These are phyloP conservation scores for Arthonia radiata DNA, from an alignment of 495 filamentous ascomycete genomes.

Conservation along the genomic window DNA sequence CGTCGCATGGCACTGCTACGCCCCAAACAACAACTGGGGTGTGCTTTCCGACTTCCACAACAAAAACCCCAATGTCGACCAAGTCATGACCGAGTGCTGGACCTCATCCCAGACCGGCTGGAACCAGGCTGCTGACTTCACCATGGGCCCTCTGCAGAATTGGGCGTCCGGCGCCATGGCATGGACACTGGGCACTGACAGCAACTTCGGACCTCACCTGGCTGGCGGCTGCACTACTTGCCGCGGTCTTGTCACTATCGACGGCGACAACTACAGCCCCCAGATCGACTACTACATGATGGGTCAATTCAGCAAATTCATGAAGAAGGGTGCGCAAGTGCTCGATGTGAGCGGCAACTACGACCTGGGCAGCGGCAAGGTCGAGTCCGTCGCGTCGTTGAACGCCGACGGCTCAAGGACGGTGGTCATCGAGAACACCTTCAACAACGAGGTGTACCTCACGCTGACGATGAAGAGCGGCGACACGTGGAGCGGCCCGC, in stretches of 20 bases:
- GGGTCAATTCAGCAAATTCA: slow-evolving; percentile 31
- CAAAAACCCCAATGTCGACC: slow-evolving; percentile 16
- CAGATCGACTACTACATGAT: slow-evolving; percentile 30
- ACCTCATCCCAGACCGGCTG: slow-evolving; percentile 19
- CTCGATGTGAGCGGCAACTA: slow-evolving; percentile 22
- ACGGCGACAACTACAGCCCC: slow-evolving; percentile 16
- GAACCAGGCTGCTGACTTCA: slow-evolving; percentile 26
- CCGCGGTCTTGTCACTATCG: slow-evolving; percentile 23
- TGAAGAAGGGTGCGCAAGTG: slow-evolving; percentile 23
- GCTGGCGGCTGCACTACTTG: slow-evolving; percentile 23
- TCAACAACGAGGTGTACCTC: slow-evolving; percentile 23
- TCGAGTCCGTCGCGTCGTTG: slow-evolving; percentile 23
- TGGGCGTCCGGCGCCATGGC: slow-evolving; percentile 26
- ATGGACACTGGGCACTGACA: slow-evolving; percentile 28
- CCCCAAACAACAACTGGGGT: slow-evolving; percentile 20
- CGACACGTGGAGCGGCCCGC: slow-evolving; percentile 25
- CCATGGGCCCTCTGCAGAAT: slow-evolving; percentile 30
- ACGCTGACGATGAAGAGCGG: slow-evolving; percentile 18
- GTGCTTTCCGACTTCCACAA: slow-evolving; percentile 24
- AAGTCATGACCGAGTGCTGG: slow-evolving; percentile 39
- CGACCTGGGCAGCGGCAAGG: slow-evolving; percentile 17
- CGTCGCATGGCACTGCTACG: slow-evolving; percentile 34
- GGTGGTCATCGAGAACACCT: slow-evolving; percentile 28
- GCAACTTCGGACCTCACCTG: slow-evolving; percentile 26
- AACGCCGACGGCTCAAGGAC: slow-evolving; percentile 26